Conservation (phyloP, 768 basidiomycete genomes). For the Podaxis rugospora region DNA sequence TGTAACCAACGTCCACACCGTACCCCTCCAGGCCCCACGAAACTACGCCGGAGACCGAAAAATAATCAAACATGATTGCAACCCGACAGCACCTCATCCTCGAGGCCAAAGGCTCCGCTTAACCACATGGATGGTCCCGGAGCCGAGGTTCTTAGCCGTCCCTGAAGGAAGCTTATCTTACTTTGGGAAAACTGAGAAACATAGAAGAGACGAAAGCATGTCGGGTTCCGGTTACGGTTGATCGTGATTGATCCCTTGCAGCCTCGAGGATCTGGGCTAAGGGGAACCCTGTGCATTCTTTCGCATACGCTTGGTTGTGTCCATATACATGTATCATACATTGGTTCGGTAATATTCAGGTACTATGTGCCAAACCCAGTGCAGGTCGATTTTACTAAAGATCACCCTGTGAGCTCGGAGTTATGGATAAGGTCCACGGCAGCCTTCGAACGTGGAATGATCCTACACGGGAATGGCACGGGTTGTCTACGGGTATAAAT, state of each 20-base stretch:
- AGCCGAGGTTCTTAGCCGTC: not conserved
- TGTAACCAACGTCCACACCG: not conserved
- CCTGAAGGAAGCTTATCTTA: not conserved
- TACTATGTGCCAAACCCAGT: not conserved
- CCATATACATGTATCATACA: not conserved
- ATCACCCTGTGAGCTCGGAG: not conserved
- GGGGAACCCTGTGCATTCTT: not conserved
- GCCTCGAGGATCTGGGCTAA: conserved; percentile 8
- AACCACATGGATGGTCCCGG: not conserved
- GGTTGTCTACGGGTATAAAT: not conserved
- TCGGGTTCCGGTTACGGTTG: not conserved
- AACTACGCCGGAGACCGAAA: not conserved
- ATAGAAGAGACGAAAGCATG: not conserved
- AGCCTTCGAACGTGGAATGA: conserved; percentile 1
- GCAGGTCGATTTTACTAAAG: not conserved
- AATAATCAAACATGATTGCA: not conserved
- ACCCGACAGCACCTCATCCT: not conserved
- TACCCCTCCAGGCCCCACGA: not conserved
- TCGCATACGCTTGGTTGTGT: not conserved
- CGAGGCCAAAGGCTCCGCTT: conserved; percentile 5
- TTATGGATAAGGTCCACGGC: conserved; percentile 5
- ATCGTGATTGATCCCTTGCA: not conserved
- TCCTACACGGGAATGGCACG: conserved; percentile 7
- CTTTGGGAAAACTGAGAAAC: not conserved
- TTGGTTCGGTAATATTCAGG: not conserved